A percentile compares a stretch with the other conserved stretches of the same genome.
phyloP scores from a whole-genome alignment of 108 stramenopile species.

The Cyclotella atomus region DNA sequence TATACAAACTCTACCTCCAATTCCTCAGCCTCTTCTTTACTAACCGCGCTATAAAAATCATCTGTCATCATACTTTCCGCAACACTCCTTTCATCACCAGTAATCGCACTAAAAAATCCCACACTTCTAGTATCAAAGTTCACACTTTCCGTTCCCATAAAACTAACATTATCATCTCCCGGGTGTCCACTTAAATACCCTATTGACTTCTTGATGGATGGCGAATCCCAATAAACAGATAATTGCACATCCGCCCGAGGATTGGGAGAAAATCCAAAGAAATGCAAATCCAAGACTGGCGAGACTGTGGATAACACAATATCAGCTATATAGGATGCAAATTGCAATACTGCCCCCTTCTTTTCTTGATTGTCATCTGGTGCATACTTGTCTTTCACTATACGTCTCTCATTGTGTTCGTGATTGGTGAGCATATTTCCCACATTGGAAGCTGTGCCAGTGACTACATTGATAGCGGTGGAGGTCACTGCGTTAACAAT shows the following conservation, averaged over 20 bases:
- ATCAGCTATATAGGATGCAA: neutral
- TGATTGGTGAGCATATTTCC: neutral
- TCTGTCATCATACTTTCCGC: neutral
- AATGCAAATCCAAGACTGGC: conserved; percentile 2
- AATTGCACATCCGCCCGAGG: neutral
- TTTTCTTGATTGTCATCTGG: neutral
- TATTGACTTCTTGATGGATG: neutral
- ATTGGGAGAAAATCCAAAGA: neutral
- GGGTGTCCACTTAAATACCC: too few species aligned
- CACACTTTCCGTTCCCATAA: neutral
- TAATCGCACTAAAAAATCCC: neutral
- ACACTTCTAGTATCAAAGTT: neutral
- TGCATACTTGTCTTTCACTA: neutral
- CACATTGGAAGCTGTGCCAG: neutral
- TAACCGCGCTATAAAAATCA: conserved; percentile 4
- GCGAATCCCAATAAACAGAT: neutral
- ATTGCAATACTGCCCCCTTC: neutral
- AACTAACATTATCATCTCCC: neutral
- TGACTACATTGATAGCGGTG: neutral
- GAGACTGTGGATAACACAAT: neutral
- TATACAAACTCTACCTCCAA: conserved; percentile 1
- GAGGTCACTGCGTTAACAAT: neutral
- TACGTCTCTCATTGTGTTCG: neutral
- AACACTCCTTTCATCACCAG: neutral
- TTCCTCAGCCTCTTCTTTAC: neutral